Percentiles rank a stretch among this genome's conserved stretches.
phyloP scores from a whole-genome alignment of 1,139 yeast species.

The Magnusiomyces magnusii region DNA sequence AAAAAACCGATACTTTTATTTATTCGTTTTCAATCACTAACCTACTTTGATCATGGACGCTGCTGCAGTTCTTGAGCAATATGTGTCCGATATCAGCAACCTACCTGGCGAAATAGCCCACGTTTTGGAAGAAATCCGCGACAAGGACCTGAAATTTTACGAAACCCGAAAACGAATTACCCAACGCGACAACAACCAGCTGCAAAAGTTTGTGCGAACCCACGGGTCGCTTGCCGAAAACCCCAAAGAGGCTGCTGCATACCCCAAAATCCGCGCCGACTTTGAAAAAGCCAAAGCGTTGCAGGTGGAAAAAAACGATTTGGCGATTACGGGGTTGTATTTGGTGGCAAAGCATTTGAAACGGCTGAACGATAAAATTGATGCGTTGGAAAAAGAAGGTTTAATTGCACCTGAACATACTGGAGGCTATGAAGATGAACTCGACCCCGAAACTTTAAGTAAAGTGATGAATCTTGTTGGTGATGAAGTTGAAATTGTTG shows the following conservation, averaged over 20 bases:
- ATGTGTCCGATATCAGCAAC: conserved; percentile 65
- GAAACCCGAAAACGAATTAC: conserved; percentile 63
- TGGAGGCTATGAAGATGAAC: conserved; percentile 1
- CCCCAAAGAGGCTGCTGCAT: conserved; percentile 70
- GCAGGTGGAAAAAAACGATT: conserved; percentile 68
- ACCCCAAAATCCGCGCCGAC: conserved; percentile 62
- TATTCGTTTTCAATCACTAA: no score
- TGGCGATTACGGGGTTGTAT: conserved; percentile 80
- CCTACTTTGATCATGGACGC: no score
- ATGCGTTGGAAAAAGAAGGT: conserved; percentile 72
- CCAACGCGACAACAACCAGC: conserved; percentile 54
- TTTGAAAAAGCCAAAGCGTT: conserved; percentile 51
- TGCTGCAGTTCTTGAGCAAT: conserved; percentile 65
- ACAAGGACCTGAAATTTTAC: conserved; percentile 57
- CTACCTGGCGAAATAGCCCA: conserved; percentile 86
- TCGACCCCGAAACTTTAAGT: background rate
- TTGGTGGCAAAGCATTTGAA: conserved; percentile 66
- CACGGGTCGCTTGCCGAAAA: conserved; percentile 76
- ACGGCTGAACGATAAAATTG: conserved; percentile 67
- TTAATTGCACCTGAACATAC: conserved; percentile 43
- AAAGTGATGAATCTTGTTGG: background rate
- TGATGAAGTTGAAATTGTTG: background rate
- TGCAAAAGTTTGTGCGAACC: conserved; percentile 75
- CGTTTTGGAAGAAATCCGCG: conserved; percentile 68
- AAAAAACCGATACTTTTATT: no score